Evolutionary conservation across 179 eudicot species (phyloP), one percentile per base, ranked within the genome.

Genomic region (Monotropa hypopitys): DNA sequence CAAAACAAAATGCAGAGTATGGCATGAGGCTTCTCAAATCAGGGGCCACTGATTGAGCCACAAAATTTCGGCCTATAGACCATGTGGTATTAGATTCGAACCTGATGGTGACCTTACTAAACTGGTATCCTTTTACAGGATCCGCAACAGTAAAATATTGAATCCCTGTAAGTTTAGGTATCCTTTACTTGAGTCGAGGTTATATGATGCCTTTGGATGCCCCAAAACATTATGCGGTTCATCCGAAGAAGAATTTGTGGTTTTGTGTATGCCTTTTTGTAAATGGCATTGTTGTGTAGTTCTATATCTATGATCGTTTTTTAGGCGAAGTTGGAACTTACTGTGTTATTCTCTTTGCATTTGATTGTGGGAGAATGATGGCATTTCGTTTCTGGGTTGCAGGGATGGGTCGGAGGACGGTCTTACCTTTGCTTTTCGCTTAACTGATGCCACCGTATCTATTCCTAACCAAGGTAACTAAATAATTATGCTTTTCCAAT

Each of bases 321-420:
- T 65, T 16, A 16, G 69, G 43, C 23, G 16, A 13, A 65, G 69
- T 65, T 65, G 69, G 43, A 65, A 65, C 11, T 32, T 35, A 2
- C 11, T 32, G 33, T 7, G 7, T 61, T 28, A 61, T 28, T 12
- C 33, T 57, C 10, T 46, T 69, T 4, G 38, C 62, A 49, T 57
- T 40, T 38, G 70, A 82, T 61, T 61, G 45, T 8, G 18, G 6
- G 1, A 59, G 38, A 62, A 40, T 81, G 74, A 42, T 46, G 23
- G 71, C 65, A 20, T 56, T 26, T 45, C 80, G 81, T 43, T 80
- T 81, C 59, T 73, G 77, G 54, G 50, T 80, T 66, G 33, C 92
- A 95, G 99, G 88, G 90, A 88, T 86, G 97, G 91, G 75, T 86
- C 97, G 18, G 96, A 93, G 77, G 95, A 91, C 81, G 91, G 97